Percentiles rank a stretch among this genome's conserved stretches.
Conservation (phyloP, 108 stramenopile species). For the Cyclotella kingstonii region DNA sequence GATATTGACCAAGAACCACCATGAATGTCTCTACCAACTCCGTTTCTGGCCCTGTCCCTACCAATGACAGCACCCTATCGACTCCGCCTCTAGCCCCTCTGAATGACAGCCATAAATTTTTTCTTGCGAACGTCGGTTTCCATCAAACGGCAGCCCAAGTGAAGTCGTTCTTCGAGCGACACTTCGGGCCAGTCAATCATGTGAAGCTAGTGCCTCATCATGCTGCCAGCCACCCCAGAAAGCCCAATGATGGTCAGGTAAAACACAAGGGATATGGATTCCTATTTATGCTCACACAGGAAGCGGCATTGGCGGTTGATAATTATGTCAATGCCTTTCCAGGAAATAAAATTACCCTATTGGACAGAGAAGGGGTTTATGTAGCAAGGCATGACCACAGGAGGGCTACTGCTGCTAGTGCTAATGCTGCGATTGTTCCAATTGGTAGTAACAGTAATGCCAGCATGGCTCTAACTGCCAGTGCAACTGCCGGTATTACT, state of each 20-base stretch:
- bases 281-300: slow-evolving; percentile 40
- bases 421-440: neutral
- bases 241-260: neutral
- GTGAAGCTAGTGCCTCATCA: slow-evolving; percentile 41
- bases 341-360: slow-evolving; percentile 31
- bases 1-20: neutral
- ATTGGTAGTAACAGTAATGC: no score
- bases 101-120: slow-evolving; percentile 43
- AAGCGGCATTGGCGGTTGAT: slow-evolving; percentile 29
- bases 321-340: slow-evolving; percentile 32
- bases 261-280: slow-evolving; percentile 47
- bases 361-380: slow-evolving; percentile 34
- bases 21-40: slow-evolving; percentile 2
- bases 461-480: no score
- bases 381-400: slow-evolving; percentile 35
- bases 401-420: slow-evolving; percentile 4
- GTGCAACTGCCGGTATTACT: no score
- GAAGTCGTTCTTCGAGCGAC: slow-evolving; percentile 21
- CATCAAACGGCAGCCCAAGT: slow-evolving; percentile 25
- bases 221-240: neutral
- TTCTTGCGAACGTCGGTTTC: slow-evolving; percentile 47
- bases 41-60: neutral
- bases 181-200: slow-evolving; percentile 45
- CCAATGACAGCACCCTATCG: neutral
- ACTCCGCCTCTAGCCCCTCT: slow-evolving; percentile 26